phyloP scores from a whole-genome alignment of 2,329 filamentous ascomycete genomes.

The Zalaria obscura region DNA sequence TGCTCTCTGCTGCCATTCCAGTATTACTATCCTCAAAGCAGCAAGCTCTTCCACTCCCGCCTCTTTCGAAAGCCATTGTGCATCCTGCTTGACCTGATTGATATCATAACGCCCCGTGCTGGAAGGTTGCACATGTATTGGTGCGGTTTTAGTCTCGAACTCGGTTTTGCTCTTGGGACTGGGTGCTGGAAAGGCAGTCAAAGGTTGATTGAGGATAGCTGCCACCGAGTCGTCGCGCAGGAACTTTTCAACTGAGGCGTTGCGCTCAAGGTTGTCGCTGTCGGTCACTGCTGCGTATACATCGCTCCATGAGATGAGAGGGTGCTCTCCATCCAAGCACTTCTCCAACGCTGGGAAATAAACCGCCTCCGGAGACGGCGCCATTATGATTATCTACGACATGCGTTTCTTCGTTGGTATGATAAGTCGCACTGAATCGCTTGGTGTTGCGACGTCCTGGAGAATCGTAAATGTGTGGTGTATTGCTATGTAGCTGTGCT shows the following conservation, averaged over 20 bases:
- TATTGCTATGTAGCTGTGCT: no score
- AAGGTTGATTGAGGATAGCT: constrained; percentile 53
- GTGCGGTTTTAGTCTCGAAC: constrained; percentile 74
- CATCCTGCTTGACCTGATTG: constrained; percentile 69
- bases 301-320: constrained; percentile 56
- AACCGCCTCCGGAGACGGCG: constrained; percentile 7
- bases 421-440: no score
- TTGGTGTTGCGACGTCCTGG: no score
- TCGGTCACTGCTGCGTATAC: constrained; percentile 40
- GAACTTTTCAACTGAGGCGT: constrained; percentile 47
- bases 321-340: constrained; percentile 66
- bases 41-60: constrained; percentile 66
- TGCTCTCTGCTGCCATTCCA: constrained; percentile 76
- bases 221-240: constrained; percentile 56
- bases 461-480: no score
- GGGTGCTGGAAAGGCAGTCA: constrained; percentile 51
- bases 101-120: constrained; percentile 56
- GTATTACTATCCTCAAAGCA: constrained; percentile 63
- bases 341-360: constrained; percentile 78
- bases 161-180: constrained; percentile 50
- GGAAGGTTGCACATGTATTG: constrained; percentile 66
- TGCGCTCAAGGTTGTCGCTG: constrained; percentile 35
- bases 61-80: constrained; percentile 71
- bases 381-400: constrained; percentile 1
- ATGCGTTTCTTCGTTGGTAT: no score